Base-by-base conservation (phyloP, 2,329 filamentous ascomycete genomes). In the Fusarium ambrosium region DNA sequence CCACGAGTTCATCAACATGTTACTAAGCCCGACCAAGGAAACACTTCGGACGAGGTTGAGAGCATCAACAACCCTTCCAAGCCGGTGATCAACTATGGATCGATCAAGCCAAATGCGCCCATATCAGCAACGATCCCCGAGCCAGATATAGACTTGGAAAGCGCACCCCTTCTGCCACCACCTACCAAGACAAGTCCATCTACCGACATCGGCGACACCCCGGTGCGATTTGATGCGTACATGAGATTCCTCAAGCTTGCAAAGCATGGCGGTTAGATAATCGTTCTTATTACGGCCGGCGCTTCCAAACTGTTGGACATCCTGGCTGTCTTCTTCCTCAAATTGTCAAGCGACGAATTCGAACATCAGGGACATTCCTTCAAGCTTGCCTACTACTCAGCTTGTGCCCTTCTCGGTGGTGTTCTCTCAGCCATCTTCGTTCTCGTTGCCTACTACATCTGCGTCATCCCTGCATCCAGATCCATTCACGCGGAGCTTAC, bases 11-110 rank as follows among this genome's bases (percentile, higher is more conserved):
- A 20, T n/a, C n/a, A 41, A 11, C 1, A 6, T 41, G n/a, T 1
- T 6, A n/a, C 39, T 3, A 10, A 41, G 9, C 10, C 10, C 1
- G 10, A n/a, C n/a, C 18, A n/a, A 0, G 3, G 39, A 3, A 6
- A 0, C 9, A 41, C 10, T 4, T 20, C 18, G 10, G n/a, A 11
- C 1, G n/a, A n/a, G 9, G 1, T 13, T 3, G 39, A 20, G 10
- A 20, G 18, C n/a, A 10, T 41, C 3, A 1, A 0, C 10, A 41
- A 13, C 4, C 11, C 10, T 11, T 5, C n/a, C 2, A 41, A 6
- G 18, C 10, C 39, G 5, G 13, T 20, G 2, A 8, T 41, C 1
- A 5, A 6, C 18, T 41, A 41, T 41, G 39, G n/a, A 41, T 5
- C 10, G 2, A 20, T 41, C 39, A 41, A 41, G 10, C 20, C 39